Evolutionary conservation across 176 grass and related monocot genomes (phyloP), one percentile per base, ranked within the genome.

Genomic region (Pontederia crassipes): DNA sequence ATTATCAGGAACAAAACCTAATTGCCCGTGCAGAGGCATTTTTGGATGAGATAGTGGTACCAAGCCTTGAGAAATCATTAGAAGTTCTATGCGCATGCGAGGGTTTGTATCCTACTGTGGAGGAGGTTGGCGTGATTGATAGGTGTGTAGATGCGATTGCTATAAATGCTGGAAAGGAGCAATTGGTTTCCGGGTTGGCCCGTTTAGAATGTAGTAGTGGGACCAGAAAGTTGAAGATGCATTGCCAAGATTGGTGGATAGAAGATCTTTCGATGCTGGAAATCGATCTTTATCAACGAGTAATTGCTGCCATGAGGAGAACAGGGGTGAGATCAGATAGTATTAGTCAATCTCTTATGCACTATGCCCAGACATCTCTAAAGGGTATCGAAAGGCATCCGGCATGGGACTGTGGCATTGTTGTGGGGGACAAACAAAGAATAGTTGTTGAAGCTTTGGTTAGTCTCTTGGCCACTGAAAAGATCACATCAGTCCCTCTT

Each of bases 291-390:
- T 96, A 90, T 73, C 86, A 87, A 56, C 77, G 78, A n/a, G 72
- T 90, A 20, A 79, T 96, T 11, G 82, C 86, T 12, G 78, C 91
- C 2, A 54, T 90, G 6, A 96, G 90, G 64, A 86, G 83, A 26
- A 90, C 90, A 59, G 91, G 91, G n/a, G 83, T 96, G n/a, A 96
- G 79, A 69, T 83, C 90, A 84, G 86, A 96, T 59, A 96, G 78
- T 8, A 67, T 96, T 45, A 87, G 83, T 28, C 55, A 75, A 52
- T 90, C 90, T 64, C 70, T 96, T 32, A 87, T 96, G 49, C 90
- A 87, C 56, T 96, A 96, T 64, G 86, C 86, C 8, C 83, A 90
- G 64, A 90, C 70, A 69, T 82, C 91, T 58, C 73, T 96, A 3
- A 80, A 96, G 49, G 75, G 86, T 56, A 68, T 96, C 62, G 78